Base-by-base conservation (phyloP, 2,329 filamentous ascomycete genomes). In the Cladobotryum mycophilum region DNA sequence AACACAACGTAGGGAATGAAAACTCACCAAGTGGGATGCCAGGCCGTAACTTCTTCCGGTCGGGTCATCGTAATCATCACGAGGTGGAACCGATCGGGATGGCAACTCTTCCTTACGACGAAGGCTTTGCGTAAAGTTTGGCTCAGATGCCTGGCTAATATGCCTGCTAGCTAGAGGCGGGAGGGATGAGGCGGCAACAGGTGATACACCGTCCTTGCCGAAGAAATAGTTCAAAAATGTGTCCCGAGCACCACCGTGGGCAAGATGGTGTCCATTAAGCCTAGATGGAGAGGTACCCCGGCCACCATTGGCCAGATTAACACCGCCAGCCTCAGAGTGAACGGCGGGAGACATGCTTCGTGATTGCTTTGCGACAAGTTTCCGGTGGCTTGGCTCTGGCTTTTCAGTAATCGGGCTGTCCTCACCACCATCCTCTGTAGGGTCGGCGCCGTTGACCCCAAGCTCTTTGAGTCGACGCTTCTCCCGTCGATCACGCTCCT, bases 171-270 rank as follows among this genome's bases (percentile, higher is more conserved):
- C 60, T 43, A 59, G 53, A 6, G 55, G 47, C 13, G 61, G 58
- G 51, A 57, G 60, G 4, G 65, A 74, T 63, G 53, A 73, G 62
- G 52, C 25, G 33, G 37, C 75, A 72, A 49, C 53, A 4, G 61
- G 59, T 37, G 62, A 60, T 22, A 80, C 76, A 43, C 88, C 88
- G 55, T 99, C 93, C 66, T 99, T 97, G 61, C 93, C 91, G 63
- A 99, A 99, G 72, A 99, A 99, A 70, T 99, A 99, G 70, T 92
- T 97, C 55, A 99, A 70, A 75, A 99, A 99, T 1, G 90, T 95
- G 70, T 99, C 93, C 55, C 85, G 82, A 38, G 88, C 82, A 53
- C 74, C 80, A 51, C 84, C 41, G 9, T 30, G 25, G 25, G 25
- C 84, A 45, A 79, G 67, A 4, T 74, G 73, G 56, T 82, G 80